Base-by-base conservation (phyloP, 2,329 filamentous ascomycete genomes). In the Penicillium paneum region DNA sequence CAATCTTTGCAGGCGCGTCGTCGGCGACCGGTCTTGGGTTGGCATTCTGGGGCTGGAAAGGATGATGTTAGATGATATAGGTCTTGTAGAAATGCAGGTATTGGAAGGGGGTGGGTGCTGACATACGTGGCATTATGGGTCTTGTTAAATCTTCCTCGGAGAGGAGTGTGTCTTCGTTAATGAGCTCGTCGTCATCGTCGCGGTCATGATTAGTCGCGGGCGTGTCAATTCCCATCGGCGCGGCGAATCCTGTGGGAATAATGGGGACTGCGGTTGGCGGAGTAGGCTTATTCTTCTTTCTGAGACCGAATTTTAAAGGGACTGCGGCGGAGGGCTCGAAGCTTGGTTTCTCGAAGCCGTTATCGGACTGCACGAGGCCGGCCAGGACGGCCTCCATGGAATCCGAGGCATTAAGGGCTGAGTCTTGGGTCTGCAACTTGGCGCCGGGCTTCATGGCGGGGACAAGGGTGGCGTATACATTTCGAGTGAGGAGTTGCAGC, bases 1-100 rank as follows among this genome's bases (percentile, higher is more conserved):
- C 94, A 99, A 78, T 99, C 94, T 77, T 99, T 97, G 81, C 94
- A 99, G 54, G 94, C 91, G 58, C 92, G 87, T 52, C 93, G 88
- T 64, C 93, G 96, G 55, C 90, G 63, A 24, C 66, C 91, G 41
- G 87, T 82, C 76, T 94, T 90, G 44, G 93, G 92, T 55, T 87
- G 85, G 74, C 94, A 99, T 71, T 95, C 90, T 26, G 87, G 83
- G 49, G 94, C 92, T 90, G 52, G 19, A 38, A 40, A 24, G 21
- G 21, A 31, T 21, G 8, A 28, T 28, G 47, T 59, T 57, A 65
- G 57, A 40, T 17, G 38, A 47, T 41, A 39, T 49, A n/a, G 5
- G 4, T 28, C 17, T 11, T n/a, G 26, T 24, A 10, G 8, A 6
- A 35, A 19, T 15, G 32, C 26, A 41, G n/a, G 1, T 1, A 0